Base-by-base conservation (phyloP, 345 rosid species). In the Aquilaria yunnanensis region DNA sequence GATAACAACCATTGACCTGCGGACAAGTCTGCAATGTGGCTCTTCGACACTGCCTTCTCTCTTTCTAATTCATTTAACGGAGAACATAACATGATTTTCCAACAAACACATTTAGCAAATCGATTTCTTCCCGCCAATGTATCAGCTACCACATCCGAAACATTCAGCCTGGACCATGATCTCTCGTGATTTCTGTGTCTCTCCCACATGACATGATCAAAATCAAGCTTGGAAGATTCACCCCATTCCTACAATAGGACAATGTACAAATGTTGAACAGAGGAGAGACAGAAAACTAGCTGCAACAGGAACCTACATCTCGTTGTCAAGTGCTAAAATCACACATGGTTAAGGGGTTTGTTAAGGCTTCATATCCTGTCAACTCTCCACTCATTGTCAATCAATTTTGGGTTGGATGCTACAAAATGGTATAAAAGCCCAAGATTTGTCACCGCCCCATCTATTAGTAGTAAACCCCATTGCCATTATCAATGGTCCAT, bases 91-190 rank as follows among this genome's bases (percentile, higher is more conserved):
- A 85, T 60, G 72, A 94, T 69, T 77, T 88, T 90, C 99, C 97
- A 94, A 79, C 85, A 85, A 33, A 86, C 69, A 77, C 84, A 90
- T 68, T 76, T 75, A 29, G 84, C 85, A 71, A 72, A 77, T 12
- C 88, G 92, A 67, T 87, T 81, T 77, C 83, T 83, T 63, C 66
- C 57, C 51, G 73, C 68, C 57, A 88, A 77, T 64, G 70, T 77
- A 55, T 69, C 73, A 16, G 76, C 81, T 57, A 72, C 58, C 78
- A 79, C 85, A 59, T 90, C 96, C 55, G 96, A 86, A 69, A 90
- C 85, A 74, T 90, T 90, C 74, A 90, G 81, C 77, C 70, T 86
- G 58, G 88, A 86, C 90, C 91, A 90, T 64, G 99, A 94, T 66
- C 60, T 76, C 65, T 83, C 77, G 8, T 74, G 83, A 72, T 78